phyloP scores from a whole-genome alignment of 495 filamentous ascomycete genomes.

The Terfezia claveryi region DNA sequence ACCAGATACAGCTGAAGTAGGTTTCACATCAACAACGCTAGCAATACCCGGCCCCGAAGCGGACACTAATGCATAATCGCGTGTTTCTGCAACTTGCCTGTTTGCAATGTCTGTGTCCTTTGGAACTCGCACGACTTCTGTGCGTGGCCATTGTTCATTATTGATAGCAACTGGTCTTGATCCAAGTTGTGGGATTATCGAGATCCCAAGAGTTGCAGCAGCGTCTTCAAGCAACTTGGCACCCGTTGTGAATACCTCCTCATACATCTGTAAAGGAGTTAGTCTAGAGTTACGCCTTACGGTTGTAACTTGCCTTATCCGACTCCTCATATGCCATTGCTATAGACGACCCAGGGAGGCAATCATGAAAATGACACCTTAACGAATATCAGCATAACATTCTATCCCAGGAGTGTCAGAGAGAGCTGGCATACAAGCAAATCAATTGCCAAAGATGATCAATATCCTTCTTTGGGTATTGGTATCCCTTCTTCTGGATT shows the following conservation, averaged over 20 bases:
- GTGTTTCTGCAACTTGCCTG: conserved; percentile 1
- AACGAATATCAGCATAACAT: too few relatives aligned
- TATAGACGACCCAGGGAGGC: conserved; percentile 81
- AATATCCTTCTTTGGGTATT: conserved; percentile 76
- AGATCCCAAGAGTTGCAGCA: conserved; percentile 41
- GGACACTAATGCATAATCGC: conserved; percentile 28
- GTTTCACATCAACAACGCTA: neutral
- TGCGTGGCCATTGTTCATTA: conserved; percentile 63
- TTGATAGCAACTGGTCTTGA: conserved; percentile 40
- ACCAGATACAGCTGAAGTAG: conserved; percentile 5
- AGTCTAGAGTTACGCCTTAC: too few relatives aligned
- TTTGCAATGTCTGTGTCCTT: conserved; percentile 14
- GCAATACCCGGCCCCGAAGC: conserved; percentile 16
- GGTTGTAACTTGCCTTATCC: conserved; percentile 29
- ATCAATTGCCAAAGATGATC: conserved; percentile 78
- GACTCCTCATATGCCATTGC: conserved; percentile 96
- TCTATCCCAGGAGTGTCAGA: too few relatives aligned
- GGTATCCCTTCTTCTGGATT: conserved; percentile 43
- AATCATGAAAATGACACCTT: conserved; percentile 93
- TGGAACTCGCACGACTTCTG: conserved; percentile 44
- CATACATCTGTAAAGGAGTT: conserved; percentile 37
- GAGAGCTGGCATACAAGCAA: conserved; percentile 8
- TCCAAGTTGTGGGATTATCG: conserved; percentile 18
- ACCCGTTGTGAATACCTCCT: conserved; percentile 56
- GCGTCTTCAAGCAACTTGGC: conserved; percentile 46